Evolutionary conservation across 208 protist species (phyloP).

Genomic region (Acanthamoeba triangularis): DNA sequence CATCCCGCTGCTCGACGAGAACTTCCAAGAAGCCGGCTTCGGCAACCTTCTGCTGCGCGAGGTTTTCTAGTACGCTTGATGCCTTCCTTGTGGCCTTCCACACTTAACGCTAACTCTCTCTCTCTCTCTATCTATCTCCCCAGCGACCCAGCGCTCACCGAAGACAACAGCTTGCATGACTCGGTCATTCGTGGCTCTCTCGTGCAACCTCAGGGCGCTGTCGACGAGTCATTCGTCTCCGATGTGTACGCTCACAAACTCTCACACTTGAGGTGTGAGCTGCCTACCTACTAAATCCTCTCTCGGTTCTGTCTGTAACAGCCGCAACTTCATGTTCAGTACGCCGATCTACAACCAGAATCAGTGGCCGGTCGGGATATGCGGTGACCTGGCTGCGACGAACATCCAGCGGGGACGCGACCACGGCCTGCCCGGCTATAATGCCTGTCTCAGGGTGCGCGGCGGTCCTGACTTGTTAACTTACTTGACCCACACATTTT

Average conservation of each 20-base stretch:
- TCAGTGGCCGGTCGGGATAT: background rate
- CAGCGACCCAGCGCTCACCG: background rate
- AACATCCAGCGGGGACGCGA: conserved; percentile 70
- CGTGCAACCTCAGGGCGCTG: background rate
- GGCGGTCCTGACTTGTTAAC: background rate
- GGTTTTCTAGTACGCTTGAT: conserved; percentile 14
- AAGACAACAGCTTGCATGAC: background rate
- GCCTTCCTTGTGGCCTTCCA: background rate
- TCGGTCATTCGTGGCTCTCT: background rate
- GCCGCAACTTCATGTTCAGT: conserved; percentile 34
- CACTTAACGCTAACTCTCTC: too few species aligned
- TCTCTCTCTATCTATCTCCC: background rate
- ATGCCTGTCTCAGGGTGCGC: background rate
- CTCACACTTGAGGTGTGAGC: background rate
- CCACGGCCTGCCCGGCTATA: background rate
- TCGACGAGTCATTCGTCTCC: background rate
- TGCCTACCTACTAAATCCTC: background rate
- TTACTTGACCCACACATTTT: background rate
- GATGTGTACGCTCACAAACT: background rate
- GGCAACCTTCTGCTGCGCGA: conserved; percentile 52
- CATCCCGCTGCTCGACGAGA: conserved; percentile 28
- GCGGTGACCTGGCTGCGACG: conserved; percentile 46
- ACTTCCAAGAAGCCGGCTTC: conserved; percentile 14
- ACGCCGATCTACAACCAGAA: conserved; percentile 29
- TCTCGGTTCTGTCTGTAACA: background rate